Conservation (phyloP, 2,329 filamentous ascomycete species). For the Aureobasidium sp. region DNA sequence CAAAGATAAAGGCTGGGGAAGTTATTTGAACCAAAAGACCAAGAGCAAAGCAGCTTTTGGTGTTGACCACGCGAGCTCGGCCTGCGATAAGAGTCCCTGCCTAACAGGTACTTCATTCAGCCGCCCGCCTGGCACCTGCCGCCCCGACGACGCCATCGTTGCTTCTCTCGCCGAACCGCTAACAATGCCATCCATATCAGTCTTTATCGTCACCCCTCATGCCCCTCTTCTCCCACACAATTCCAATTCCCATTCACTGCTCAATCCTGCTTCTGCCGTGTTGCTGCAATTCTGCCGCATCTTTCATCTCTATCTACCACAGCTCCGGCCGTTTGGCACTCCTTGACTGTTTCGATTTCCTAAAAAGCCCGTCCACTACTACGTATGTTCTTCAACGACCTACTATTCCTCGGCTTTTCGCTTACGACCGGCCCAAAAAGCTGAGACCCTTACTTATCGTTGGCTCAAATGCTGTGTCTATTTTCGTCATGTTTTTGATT, state of each 20-base stretch:
- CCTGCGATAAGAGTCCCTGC: slow-evolving; percentile 17
- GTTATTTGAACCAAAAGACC: slow-evolving; percentile 10
- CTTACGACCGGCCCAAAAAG: slow-evolving; percentile 13
- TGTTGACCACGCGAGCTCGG: slow-evolving; percentile 15
- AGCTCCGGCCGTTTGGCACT: background rate
- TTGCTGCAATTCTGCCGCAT: background rate
- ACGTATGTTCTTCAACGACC: background rate
- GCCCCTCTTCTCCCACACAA: background rate
- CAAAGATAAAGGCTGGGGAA: slow-evolving; percentile 9
- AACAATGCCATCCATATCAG: slow-evolving; percentile 13
- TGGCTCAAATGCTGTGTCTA: slow-evolving; percentile 3
- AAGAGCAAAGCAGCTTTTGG: slow-evolving; percentile 5
- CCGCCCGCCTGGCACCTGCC: slow-evolving; percentile 10
- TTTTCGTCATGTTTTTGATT: background rate
- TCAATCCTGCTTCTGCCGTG: background rate
- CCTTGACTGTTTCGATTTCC: slow-evolving; percentile 9
- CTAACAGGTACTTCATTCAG: slow-evolving; percentile 10
- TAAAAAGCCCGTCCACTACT: slow-evolving; percentile 11
- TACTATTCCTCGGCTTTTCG: slow-evolving; percentile 12
- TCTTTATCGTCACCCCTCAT: background rate
- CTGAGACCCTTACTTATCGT: slow-evolving; percentile 8
- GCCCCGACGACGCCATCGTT: slow-evolving; percentile 7
- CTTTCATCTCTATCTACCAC: background rate
- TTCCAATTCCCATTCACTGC: background rate
- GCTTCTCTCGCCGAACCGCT: background rate